Base-by-base conservation (phyloP, 306 rosid genomes). In the Trifolium pratense region DNA sequence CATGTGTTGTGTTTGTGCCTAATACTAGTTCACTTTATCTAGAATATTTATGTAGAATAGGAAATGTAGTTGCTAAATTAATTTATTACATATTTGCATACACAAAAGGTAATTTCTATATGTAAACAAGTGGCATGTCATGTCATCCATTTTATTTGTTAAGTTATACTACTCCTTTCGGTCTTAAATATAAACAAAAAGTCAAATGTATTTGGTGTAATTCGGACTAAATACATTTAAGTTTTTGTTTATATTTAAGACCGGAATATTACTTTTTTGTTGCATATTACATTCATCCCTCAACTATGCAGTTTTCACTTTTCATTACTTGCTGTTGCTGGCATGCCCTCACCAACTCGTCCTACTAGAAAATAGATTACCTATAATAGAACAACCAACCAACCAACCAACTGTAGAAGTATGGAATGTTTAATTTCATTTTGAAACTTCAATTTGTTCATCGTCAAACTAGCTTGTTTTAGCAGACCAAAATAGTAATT, bases 311-410 rank as follows among this genome's bases (percentile, higher is more conserved):
- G 4, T 40, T 10, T 42, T 42, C 15, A 42, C n/a, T 3, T 42
- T 42, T 42, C 15, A 1, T 42, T 42, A 3, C 15, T 3, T 42
- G 48, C 5, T 42, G 48, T 34, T 34, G 39, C 39, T 34, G 39
- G 9, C 39, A 34, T 34, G 39, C 9, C 2, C 39, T 34, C 39
- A 34, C 39, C 43, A 39, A 39, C 43, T 43, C 37, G 0, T 21
- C 64, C 56, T 66, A 57, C 70, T 20, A 11, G 63, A 29, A 42
- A 20, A 43, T 16, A 7, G 57, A 66, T 53, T 53, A 53, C 29
- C 59, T 46, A 79, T 31, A 79, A 72, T 46, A 72, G 70, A 79
- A 32, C 60, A 34, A 72, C 69, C 36, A 29, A 65, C 64, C 66
- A 62, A 78, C 32, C 67, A 34, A 72, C 69, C 36, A 29, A 65